Evolutionary conservation across 2,329 filamentous ascomycete genomes (phyloP), one percentile per base, ranked within the genome.

Genomic region (Colletotrichum euphorbiae): DNA sequence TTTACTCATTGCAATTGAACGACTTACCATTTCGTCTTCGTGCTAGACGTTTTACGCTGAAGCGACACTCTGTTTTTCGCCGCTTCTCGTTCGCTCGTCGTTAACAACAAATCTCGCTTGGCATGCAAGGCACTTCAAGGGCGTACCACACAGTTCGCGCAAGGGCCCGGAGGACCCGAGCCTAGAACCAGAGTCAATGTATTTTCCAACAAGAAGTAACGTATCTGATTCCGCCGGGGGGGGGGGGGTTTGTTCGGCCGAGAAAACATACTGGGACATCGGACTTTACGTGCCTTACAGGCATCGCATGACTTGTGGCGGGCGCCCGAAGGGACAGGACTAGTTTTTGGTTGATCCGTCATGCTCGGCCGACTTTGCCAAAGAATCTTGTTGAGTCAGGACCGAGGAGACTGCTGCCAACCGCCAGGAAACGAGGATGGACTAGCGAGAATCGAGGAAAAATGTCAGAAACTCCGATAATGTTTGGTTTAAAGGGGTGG

Each of bases 261-360:
- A 31, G 24, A 28, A 33, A 28, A 70, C 75, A 58, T 73, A 80
- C 79, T 75, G 19, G 75, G 74, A 69, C 79, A 81, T 58, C 79
- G 77, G 19, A 81, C 79, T 70, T 81, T 81, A 45, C 80, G 77
- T n/a, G 72, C 65, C 70, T 80, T 80, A 72, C 80, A 81, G 45
- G 74, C 72, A 70, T 81, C 78, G 71, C 80, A 81, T 6, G 77
- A 76, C 67, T 74, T 78, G 63, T 73, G 73, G n/a, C 63, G 63
- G 11, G 56, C 12, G 55, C 42, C 50, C 21, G 24, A 21, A 31
- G 31, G 48, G 6, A 19, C 24, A 15, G 55, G 28, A 45, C 62
- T 65, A 7, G 38, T 13, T 4, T 28, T 46, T 13, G 48, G 28
- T 38, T 40, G 54, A n/a, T 66, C 48, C 42, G 46, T 31, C 62